Base-by-base conservation (phyloP, 192 early-diverging fungal genomes). In the Podochytrium sp. region DNA sequence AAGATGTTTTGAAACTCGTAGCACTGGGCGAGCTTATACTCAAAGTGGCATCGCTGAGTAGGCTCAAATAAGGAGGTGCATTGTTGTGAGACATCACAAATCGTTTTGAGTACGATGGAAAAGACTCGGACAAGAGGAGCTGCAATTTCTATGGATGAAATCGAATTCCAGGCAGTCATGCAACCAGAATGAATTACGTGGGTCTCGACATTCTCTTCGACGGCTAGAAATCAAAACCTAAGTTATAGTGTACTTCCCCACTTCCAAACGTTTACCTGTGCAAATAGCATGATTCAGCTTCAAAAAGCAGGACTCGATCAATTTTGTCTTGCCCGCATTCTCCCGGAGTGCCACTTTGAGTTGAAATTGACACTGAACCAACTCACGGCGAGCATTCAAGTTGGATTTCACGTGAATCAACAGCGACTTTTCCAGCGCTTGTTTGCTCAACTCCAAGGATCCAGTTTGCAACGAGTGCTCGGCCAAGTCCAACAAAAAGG, bases 1-100 rank as follows among this genome's bases (percentile, higher is more conserved):
- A 75, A 75, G n/a, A 75, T 58, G 43, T 58, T 75, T 65, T 75
- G 74, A 41, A 41, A 43, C 41, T 75, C 74, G 39, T 75, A 75
- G 47, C 63, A 75, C 5, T 40, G 6, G 2, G 74, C 74, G n/a
- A 75, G 74, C 40, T 55, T 65, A 41, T 75, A 34, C 30, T 75
- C 64, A 42, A 75, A 75, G 25, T 51, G 12, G 53, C 62, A 64
- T 10, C 50, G 55, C 16, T 29, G 30, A 14, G 6, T 10, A n/a
- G 41, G 25, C 0, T 75, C 74, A 40, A 71, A 59, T 32, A 67
- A 33, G 7, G 52, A 64, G 7, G 59, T 35, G 5, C 25, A 23
- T 6, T 0, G 20, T 38, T 67, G 64, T 30, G 51, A 23, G 12
- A 65, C 42, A 1, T 67, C 74, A 29, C 74, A 66, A 58, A 75